Percentiles rank a stretch among this genome's conserved stretches.
Evolutionary conservation across 768 basidiomycete species (phyloP).

Genomic region (Lactarius vividus): DNA sequence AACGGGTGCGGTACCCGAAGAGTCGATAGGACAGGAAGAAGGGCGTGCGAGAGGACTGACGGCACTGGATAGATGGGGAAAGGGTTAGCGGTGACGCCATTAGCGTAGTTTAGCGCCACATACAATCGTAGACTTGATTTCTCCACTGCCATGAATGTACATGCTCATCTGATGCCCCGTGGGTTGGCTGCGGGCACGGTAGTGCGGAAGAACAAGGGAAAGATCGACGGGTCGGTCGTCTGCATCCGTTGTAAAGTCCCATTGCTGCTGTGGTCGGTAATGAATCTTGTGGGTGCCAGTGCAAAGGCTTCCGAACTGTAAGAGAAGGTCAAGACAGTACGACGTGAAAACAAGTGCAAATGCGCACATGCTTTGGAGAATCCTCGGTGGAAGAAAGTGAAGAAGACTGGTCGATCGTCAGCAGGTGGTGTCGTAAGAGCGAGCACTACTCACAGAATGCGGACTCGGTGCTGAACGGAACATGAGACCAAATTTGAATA

Average conservation of each 20-base stretch:
- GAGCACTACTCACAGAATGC: background rate
- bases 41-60: slow-evolving; percentile 34
- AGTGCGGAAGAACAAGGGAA: slow-evolving; percentile 71
- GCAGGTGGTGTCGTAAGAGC: background rate
- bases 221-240: slow-evolving; percentile 55
- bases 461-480: slow-evolving; percentile 7
- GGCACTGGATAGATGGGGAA: slow-evolving; percentile 29
- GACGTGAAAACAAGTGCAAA: background rate
- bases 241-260: slow-evolving; percentile 64
- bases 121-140: slow-evolving; percentile 72
- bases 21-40: slow-evolving; percentile 55
- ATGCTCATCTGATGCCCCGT: slow-evolving; percentile 69
- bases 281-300: slow-evolving; percentile 28
- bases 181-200: slow-evolving; percentile 72
- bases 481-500: slow-evolving; percentile 15
- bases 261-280: slow-evolving; percentile 34
- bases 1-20: slow-evolving; percentile 56
- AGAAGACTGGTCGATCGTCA: slow-evolving; percentile 15
- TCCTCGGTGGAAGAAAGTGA: slow-evolving; percentile 19
- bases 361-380: slow-evolving; percentile 18
- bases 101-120: slow-evolving; percentile 33
- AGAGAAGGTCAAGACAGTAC: background rate
- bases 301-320: slow-evolving; percentile 5
- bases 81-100: background rate
- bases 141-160: slow-evolving; percentile 52